Percentiles rank a stretch among this genome's conserved stretches.
These are phyloP conservation scores for Pestalotiopsis sp. DNA, from an alignment of 2,329 filamentous ascomycete genomes.

Conservation along the genomic window DNA sequence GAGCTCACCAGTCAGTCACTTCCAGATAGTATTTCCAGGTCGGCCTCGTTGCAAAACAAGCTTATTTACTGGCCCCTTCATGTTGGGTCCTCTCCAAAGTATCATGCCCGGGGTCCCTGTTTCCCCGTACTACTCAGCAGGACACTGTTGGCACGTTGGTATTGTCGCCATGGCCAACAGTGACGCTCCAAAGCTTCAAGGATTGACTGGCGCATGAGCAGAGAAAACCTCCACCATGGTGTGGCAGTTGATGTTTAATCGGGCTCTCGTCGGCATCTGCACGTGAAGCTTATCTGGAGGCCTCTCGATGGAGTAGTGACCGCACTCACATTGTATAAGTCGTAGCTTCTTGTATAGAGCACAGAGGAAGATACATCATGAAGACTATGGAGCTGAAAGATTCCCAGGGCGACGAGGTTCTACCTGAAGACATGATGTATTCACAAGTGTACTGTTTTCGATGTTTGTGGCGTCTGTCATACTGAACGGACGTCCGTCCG, in stretches of 20 bases:
- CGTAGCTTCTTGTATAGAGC: not conserved
- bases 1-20: not conserved
- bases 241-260: not conserved
- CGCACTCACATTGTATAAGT: not conserved
- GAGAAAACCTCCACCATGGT: not conserved
- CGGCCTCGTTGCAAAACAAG: slow-evolving; percentile 10
- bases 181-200: not conserved
- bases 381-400: not conserved
- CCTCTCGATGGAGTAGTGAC: not conserved
- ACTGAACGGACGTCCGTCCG: not conserved
- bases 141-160: not conserved
- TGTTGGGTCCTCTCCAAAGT: not conserved
- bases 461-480: not conserved
- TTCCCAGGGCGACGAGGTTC: not conserved
- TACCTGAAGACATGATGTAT: not conserved
- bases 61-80: slow-evolving; percentile 4
- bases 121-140: not conserved
- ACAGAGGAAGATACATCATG: not conserved
- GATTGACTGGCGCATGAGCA: not conserved
- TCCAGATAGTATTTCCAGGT: not conserved
- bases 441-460: not conserved
- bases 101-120: not conserved
- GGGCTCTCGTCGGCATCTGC: not conserved
- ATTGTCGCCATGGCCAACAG: not conserved
- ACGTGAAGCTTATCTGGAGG: not conserved